Base-by-base conservation (phyloP, 2,329 filamentous ascomycete species). In the Botrytis cinerea region DNA sequence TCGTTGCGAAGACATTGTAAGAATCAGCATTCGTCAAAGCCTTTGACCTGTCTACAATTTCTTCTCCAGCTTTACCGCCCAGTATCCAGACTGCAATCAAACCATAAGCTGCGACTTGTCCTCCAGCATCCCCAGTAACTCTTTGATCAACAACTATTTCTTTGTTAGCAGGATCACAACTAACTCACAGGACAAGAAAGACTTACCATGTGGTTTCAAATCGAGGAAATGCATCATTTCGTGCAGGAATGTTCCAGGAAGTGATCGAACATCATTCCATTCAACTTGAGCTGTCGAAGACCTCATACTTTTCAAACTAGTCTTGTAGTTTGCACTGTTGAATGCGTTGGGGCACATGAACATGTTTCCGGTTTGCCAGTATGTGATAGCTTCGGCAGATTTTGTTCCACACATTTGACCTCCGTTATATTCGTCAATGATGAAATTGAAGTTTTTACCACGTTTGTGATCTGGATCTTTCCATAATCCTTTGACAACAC, bases 141-240 rank as follows among this genome's bases (percentile, higher is more conserved):
- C 40, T 71, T 9, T 71, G 25, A 38, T 71, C 69, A n/a, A 40
- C 22, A 20, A 71, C 69, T 71, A 40, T 62, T 22, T 20, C 32
- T 54, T 40, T 40, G n/a, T 71, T 51, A 71, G 45, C 59, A 40
- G 16, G n/a, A 40, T 63, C 5, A 1, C n/a, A 48, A 2, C 59
- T 14, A 35, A 57, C 38, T 25, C 4, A 35, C 48, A 46, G 48
- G 6, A 43, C 14, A 10, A 38, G 45, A 14, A 51, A 38, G 28
- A 25, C 59, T 35, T 63, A 71, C 69, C 59, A 63, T 71, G 59
- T 63, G 69, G 69, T 45, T 64, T 35, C 45, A 71, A 51, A 22
- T 64, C 69, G 35, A 71, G 59, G n/a, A 71, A 71, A 25, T 71
- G 32, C 69, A 71, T 71, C 69, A 71, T 64, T 51, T 71, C 69